Base-by-base conservation (phyloP, 2,329 filamentous ascomycete genomes). In the Cladosporium halotolerans region DNA sequence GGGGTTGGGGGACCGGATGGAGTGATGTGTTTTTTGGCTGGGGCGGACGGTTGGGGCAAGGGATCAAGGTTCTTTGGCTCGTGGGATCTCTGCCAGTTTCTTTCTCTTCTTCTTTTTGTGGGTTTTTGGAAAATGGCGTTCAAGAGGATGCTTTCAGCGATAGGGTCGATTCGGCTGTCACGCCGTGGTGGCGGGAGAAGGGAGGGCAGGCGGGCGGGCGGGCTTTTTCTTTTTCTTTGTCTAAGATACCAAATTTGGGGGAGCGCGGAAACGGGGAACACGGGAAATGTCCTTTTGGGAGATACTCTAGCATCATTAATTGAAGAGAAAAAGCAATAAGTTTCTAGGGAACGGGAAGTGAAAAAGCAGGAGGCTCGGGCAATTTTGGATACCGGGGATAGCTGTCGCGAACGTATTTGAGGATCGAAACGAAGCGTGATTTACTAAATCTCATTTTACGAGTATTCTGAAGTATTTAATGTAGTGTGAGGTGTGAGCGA, bases 1-100 rank as follows among this genome's bases (percentile, higher is more conserved):
- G 58, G 77, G 80, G 61, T 72, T 73, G 9, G 61, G 58, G 7
- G 57, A 16, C 16, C 9, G 36, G 36, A 11, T 39, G 34, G 34
- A 9, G 34, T 36, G 10, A 11, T 36, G 1, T 36, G 10, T 11
- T 36, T 36, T 36, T 36, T 36, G 5, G 34, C 4, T 36, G 10
- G 9, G 34, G 10, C n/a, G 34, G 34, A 9, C 10, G 10, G 10
- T 11, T 36, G 34, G 34, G 9, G 13, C 13, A 34, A 34, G 9
- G 33, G 33, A 18, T 18, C 16, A 18, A 18, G 16, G 16, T 18
- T 3, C 16, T 18, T 2, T 18, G 16, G 16, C 16, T 18, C 16
- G 16, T 3, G 16, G 16, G 16, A 3, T 18, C 16, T 18, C 3
- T 18, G 16, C 16, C 16, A 18, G 16, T 18, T 18, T 18, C 16